Conservation (phyloP, 2,329 filamentous ascomycete genomes). For the Atkinsonella hypoxylon region DNA sequence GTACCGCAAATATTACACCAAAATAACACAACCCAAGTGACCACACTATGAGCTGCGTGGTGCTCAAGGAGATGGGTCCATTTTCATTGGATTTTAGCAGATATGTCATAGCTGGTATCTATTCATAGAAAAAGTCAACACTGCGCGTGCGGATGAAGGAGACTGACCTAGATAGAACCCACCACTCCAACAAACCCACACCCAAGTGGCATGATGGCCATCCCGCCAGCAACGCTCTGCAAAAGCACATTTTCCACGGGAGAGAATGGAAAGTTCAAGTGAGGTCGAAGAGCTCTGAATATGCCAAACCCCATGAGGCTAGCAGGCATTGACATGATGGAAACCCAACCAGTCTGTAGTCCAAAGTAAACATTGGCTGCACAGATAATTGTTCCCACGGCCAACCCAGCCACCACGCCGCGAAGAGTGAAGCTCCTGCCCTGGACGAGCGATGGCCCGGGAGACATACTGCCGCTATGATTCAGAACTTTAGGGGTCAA, state of each 20-base stretch:
- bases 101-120: conserved; percentile 82
- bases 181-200: conserved; percentile 89
- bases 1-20: conserved; percentile 92
- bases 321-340: conserved; percentile 93
- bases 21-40: conserved; percentile 90
- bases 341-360: conserved; percentile 65
- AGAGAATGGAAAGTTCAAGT: conserved; percentile 71
- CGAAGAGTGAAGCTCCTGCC: conserved; percentile 73
- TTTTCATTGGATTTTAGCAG: conserved; percentile 66
- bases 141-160: background rate
- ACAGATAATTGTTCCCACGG: conserved; percentile 81
- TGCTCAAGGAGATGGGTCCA: conserved; percentile 59
- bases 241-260: conserved; percentile 95
- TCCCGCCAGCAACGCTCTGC: conserved; percentile 88
- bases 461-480: background rate
- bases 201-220: conserved; percentile 92
- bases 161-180: conserved; percentile 15
- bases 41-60: conserved; percentile 78
- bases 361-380: conserved; percentile 99
- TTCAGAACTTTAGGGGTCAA: too few relatives aligned
- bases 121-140: conserved; percentile 4
- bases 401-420: conserved; percentile 65
- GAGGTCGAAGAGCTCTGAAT: conserved; percentile 66
- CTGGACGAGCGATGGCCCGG: conserved; percentile 14
- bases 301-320: conserved; percentile 90